Percentiles rank a stretch among this genome's conserved stretches.
Evolutionary conservation across 2,329 filamentous ascomycete genomes (phyloP).

Genomic region (Didymella segeticola): DNA sequence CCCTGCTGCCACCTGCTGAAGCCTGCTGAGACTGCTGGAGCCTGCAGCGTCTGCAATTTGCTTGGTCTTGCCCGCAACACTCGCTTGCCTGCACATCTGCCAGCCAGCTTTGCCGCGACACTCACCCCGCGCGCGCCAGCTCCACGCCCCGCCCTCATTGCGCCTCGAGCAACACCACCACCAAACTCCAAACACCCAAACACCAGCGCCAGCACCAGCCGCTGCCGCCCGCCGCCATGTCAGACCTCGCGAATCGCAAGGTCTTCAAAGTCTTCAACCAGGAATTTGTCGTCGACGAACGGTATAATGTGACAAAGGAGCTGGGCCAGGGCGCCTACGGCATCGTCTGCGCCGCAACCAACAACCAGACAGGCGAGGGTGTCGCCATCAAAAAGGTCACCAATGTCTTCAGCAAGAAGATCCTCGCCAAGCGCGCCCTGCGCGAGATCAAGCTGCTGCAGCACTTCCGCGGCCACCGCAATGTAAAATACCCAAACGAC

Average conservation of each 20-base stretch:
- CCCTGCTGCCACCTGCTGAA: conserved; percentile 25
- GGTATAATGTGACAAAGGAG: conserved; percentile 98
- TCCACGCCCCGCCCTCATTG: not conserved
- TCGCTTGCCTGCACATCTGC: conserved; percentile 10
- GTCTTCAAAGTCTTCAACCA: conserved; percentile 81
- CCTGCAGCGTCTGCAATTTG: not conserved
- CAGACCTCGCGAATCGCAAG: conserved; percentile 75
- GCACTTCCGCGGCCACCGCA: conserved; percentile 78
- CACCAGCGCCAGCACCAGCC: not conserved
- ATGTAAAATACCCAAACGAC: conserved; percentile 48
- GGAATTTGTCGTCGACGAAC: conserved; percentile 97
- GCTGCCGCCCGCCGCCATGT: conserved; percentile 52
- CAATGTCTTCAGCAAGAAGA: conserved; percentile 99
- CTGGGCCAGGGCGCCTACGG: conserved; percentile 97
- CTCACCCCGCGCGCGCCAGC: conserved; percentile 5
- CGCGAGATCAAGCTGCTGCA: conserved; percentile 98
- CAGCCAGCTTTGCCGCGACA: not conserved
- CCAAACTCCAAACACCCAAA: not conserved
- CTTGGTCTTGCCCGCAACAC: not conserved
- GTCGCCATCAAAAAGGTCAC: conserved; percentile 99
- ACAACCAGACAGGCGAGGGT: conserved; percentile 87
- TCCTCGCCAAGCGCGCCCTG: conserved; percentile 95
- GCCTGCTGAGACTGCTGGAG: conserved; percentile 6
- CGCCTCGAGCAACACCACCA: conserved; percentile 5
- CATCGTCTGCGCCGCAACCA: conserved; percentile 95